phyloP scores from a whole-genome alignment of 2,329 filamentous ascomycete species.

The Curvularia hawaiiensis region DNA sequence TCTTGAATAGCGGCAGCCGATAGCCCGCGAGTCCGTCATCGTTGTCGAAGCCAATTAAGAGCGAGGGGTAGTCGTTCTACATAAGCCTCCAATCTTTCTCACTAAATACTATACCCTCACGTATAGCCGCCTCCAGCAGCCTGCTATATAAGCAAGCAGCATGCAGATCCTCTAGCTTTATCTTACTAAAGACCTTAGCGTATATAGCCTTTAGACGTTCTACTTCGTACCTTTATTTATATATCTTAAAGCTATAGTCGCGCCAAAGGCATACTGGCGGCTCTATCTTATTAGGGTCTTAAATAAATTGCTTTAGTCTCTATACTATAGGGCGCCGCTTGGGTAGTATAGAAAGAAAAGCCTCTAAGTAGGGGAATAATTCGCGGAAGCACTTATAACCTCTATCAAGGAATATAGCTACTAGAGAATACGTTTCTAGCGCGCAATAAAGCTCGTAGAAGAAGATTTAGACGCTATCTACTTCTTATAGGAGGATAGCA shows the following conservation, averaged over 20 bases:
- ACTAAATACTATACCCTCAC: not conserved
- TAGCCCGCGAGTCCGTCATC: not conserved
- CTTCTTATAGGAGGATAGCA: conserved; percentile 8
- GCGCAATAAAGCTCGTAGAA: conserved; percentile 21
- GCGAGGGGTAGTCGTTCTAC: conserved; percentile 13
- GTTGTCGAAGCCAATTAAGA: conserved; percentile 15
- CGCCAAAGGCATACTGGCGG: conserved; percentile 14
- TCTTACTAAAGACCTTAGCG: conserved; percentile 6
- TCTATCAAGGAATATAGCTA: conserved; percentile 13
- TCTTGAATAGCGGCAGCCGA: conserved; percentile 10
- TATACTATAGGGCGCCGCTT: conserved; percentile 18
- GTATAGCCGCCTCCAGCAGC: conserved; percentile 10
- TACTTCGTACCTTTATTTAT: conserved; percentile 23
- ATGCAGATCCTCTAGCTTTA: conserved; percentile 16
- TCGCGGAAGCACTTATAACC: conserved; percentile 5
- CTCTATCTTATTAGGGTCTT: not conserved
- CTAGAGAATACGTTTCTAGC: conserved; percentile 6
- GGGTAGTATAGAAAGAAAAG: conserved; percentile 14
- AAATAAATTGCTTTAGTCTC: conserved; percentile 26
- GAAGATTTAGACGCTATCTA: not conserved
- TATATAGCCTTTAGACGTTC: conserved; percentile 23
- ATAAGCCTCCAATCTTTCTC: conserved; percentile 9
- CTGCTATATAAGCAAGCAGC: conserved; percentile 11
- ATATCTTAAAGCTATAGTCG: conserved; percentile 29
- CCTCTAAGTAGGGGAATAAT: conserved; percentile 9